Conservation (phyloP, 306 rosid genomes). For the Lotus japonicus region DNA sequence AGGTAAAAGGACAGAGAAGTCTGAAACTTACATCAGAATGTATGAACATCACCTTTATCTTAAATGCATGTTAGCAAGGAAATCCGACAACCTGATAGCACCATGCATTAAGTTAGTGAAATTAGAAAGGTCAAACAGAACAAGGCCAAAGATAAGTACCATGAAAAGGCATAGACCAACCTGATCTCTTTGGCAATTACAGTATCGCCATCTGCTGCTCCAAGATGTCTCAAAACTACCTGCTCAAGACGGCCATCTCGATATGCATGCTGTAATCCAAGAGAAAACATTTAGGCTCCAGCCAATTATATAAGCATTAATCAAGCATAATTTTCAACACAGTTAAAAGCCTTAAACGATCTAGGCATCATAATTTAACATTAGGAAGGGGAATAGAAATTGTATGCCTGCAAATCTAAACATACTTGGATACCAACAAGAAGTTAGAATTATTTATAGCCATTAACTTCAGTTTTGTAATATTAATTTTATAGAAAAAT, state of each 20-base stretch:
- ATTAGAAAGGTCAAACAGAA: background rate
- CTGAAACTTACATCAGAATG: constrained; percentile 42
- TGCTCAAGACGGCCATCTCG: constrained; percentile 82
- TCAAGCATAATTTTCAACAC: background rate
- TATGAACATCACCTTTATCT: constrained; percentile 39
- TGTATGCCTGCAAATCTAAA: background rate
- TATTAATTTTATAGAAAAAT: background rate
- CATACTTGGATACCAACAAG: background rate
- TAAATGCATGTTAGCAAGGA: constrained; percentile 67
- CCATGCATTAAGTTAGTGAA: constrained; percentile 25
- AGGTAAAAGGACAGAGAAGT: constrained; percentile 11
- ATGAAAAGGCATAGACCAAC: constrained; percentile 31
- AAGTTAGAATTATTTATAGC: background rate
- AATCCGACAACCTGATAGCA: constrained; percentile 79
- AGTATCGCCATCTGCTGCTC: constrained; percentile 75
- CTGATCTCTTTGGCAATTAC: constrained; percentile 84
- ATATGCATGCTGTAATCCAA: constrained; percentile 70
- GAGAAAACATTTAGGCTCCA: constrained; percentile 17
- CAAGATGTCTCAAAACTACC: constrained; percentile 77
- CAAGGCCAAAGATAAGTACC: background rate
- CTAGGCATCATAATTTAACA: background rate
- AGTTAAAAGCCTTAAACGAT: constrained; percentile 5
- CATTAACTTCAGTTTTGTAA: background rate
- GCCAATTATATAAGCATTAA: constrained; percentile 4
- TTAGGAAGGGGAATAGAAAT: constrained; percentile 1